Evolutionary conservation across 139 green algal genomes (phyloP).

Genomic region (Yamagishiella unicocca): DNA sequence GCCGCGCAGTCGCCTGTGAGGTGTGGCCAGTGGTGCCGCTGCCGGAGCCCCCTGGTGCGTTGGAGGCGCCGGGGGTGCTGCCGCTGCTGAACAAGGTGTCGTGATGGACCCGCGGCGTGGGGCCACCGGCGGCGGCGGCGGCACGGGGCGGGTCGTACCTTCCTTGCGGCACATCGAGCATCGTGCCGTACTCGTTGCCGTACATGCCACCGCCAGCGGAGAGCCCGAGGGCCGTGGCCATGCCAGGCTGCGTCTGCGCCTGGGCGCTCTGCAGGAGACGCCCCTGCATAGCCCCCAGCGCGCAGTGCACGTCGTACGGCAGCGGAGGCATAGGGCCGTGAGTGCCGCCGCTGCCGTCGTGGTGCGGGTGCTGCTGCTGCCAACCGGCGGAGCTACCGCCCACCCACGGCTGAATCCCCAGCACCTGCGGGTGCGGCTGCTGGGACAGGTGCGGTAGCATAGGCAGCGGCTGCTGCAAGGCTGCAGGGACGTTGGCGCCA

Average conservation of each 20-base stretch:
- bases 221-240: too few relatives aligned
- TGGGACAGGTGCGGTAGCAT: background rate
- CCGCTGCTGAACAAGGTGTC: background rate
- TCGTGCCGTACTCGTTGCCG: background rate
- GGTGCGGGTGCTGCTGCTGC: conserved; percentile 7
- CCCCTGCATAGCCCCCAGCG: background rate
- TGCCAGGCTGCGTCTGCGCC: background rate
- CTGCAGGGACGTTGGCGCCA: too few relatives aligned
- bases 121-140: too few relatives aligned
- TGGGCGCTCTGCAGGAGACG: background rate
- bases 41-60: background rate
- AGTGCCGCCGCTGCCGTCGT: background rate
- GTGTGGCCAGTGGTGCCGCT: background rate
- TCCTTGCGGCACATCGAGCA: too few relatives aligned
- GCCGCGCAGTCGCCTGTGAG: background rate
- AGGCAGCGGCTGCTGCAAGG: background rate
- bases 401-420: too few relatives aligned
- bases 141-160: too few relatives aligned
- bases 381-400: too few relatives aligned
- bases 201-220: background rate
- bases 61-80: background rate
- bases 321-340: background rate
- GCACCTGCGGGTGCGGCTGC: too few relatives aligned
- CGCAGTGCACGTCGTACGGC: conserved; percentile 3
- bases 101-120: background rate